Base-by-base conservation (phyloP, 345 rosid genomes). In the Mercurialis annua region DNA sequence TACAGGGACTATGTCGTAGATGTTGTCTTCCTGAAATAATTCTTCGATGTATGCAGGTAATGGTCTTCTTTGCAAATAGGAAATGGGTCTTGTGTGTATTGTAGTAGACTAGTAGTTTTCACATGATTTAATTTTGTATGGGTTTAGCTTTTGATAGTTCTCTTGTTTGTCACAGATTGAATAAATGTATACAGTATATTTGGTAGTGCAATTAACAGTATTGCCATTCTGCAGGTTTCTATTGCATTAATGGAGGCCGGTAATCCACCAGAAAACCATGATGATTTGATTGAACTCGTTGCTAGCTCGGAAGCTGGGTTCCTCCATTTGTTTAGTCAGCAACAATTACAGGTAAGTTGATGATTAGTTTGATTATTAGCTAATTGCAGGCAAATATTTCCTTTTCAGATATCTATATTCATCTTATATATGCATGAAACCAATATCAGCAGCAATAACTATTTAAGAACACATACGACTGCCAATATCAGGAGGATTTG, bases 1-100 rank as follows among this genome's bases (percentile, higher is more conserved):
- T 89, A 53, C 85, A 67, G 58, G 98, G 93, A 60, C 96, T 94
- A 71, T 91, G 98, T 70, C 87, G 90, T 70, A 85, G 86, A 78
- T 94, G 99, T 78, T 94, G 99, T 78, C 80, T 94, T 71, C 96
- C 99, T 14, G 99, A 94, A 81, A 71, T 86, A 49, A 80, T 86
- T 81, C 92, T 94, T 68, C 91, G 93, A 26, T 84, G 84, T 48
- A 85, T 91, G 95, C 92, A 89, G 93, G 98, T 92, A 81, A 52
- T 23, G 51, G 46, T 67, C 30, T 47, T 67, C 46, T 54, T 26
- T 51, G 43, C 42, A 42, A 16, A 33, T 56, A 65, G 59, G 40
- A 60, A 49, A 29, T 31, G 48, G 38, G 36, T 48, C 49, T 27
- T 46, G 56, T 50, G 23, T 34, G 40, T 5, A 14, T 27, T 27